Evolutionary conservation across 2,329 filamentous ascomycete genomes (phyloP), one percentile per base, ranked within the genome.

Genomic region (Didymosphaeria variabile): DNA sequence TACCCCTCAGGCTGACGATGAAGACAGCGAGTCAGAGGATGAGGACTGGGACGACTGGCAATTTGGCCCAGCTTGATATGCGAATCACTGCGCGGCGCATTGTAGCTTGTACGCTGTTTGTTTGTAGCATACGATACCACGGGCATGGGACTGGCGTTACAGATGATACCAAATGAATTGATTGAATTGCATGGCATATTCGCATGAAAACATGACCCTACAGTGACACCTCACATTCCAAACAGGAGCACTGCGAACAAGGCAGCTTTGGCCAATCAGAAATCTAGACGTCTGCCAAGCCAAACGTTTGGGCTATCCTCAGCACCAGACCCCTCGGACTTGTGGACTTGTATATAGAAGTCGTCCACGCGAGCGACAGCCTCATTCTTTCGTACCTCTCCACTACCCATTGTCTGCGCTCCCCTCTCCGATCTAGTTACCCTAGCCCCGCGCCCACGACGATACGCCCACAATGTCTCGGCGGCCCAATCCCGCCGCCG

Each of bases 401-500:
- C n/a, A 10, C 13, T 17, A n/a, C n/a, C 29, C 17, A 19, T 17
- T 21, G 15, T 55, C 40, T n/a, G 32, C 29, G 19, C 42, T 13
- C 19, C 21, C 12, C 31, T 31, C 56, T 31, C 8, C 32, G 19
- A 29, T 21, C 21, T 32, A 34, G 40, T 34, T 12, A 21, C 32
- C 26, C 17, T 15, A 12, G 7, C 42, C 9, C 49, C 47, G n/a
- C 58, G 46, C 52, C 29, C 36, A 55, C 45, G 21, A 21, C 15
- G 17, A 21, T 34, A 49, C 50, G 59, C 69, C 65, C 70, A 81
- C 70, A 67, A 96, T 96, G 92, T 95, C 92, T 72, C 87, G 92
- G 84, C 88, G 92, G 77, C 87, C 88, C 61, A 92, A 93, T 81
- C 89, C 92, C 76, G 89, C 89, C 67, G 91, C 92, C 69, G 92